Base-by-base conservation (phyloP, 2,329 filamentous ascomycete species). In the Ophiostoma sp. region DNA sequence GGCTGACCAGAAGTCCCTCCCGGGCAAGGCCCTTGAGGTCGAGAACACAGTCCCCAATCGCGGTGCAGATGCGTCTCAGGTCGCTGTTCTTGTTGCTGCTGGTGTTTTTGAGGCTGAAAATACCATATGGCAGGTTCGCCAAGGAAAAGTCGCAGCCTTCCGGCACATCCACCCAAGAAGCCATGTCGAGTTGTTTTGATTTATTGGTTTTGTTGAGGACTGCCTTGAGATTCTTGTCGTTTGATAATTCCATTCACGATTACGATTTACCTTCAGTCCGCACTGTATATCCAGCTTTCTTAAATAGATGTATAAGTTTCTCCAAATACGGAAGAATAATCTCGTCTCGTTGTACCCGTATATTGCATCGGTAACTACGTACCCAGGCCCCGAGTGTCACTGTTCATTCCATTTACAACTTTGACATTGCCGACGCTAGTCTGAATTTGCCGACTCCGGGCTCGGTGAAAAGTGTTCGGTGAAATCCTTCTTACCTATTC, bases 1-100 rank as follows among this genome's bases (percentile, higher is more conserved):
- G 31, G n/a, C 69, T 25, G 25, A 9, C 28, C 78, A 73, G 7
- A n/a, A 64, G 0, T 78, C 76, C 57, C 79, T 78, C 19, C 25
- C 17, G 45, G n/a, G 33, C n/a, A 45, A 59, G 33, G 19, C n/a
- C 25, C 50, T 39, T 28, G 31, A 70, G 69, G 31, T 59, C 50
- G 31, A 70, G 50, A 8, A 59, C 69, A 9, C 19, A 45, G 22
- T 70, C 50, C 25, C 69, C 69, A 33, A 70, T 59, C 12, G 69
- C 69, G 7, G 36, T 55, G 69, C 50, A 55, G 52, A 55, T 28
- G 36, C 19, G 52, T 22, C 33, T 11, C 17, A 25, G 28, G 66
- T 31, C 25, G 17, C 45, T n/a, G 25, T 25, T 55, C 19, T 55
- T 22, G 50, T 8, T 59, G 55, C 55, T 33, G 55, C 28, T 59